Evolutionary conservation across 2,329 filamentous ascomycete genomes (phyloP), one percentile per base, ranked within the genome.

Genomic region (Fusarium torreyae): DNA sequence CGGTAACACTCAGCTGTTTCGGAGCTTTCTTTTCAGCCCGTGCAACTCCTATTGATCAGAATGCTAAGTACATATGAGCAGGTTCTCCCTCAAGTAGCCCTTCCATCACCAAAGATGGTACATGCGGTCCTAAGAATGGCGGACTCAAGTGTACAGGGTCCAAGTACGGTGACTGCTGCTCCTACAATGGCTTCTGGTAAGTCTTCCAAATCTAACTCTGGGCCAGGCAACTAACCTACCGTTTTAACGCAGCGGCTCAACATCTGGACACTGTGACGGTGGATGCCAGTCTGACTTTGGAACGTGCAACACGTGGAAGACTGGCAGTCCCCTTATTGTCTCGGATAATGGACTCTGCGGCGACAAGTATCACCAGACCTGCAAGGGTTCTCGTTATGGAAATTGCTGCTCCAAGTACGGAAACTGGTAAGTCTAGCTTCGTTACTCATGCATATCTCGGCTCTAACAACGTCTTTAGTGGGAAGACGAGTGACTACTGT

Each of bases 141-240:
- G 57, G 63, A 4, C 20, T 65, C 20, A 77, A 74, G 7, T 83
- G 81, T 54, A 69, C 74, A 24, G 76, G 73, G 15, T 79, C 78
- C 1, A 56, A 38, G 10, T 77, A 74, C 61, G 79, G 79, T 14
- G 73, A 76, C 62, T 82, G 81, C 68, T 83, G 81, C 51, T 82
- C 81, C 3, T 73, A 69, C 38, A 71, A 68, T 40, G 77, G 77
- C 15, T 79, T 69, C 69, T 80, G 78, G 77, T 80, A 63, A 58
- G 77, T 75, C 36, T 28, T 20, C 8, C 15, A 18, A 5, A 14
- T 5, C 14, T 31, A 6, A 6, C 10, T 24, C 18, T 14, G 15
- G 18, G 6, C 6, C 6, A 14, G 5, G 3, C 8, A 7, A 48
- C 39, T 53, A 15, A 59, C 31, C 11, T 45, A 34, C 18, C 11